Percentiles rank a stretch among this genome's conserved stretches.
phyloP scores from a whole-genome alignment of 768 basidiomycete species.

The Dioszegia aurantiaca region DNA sequence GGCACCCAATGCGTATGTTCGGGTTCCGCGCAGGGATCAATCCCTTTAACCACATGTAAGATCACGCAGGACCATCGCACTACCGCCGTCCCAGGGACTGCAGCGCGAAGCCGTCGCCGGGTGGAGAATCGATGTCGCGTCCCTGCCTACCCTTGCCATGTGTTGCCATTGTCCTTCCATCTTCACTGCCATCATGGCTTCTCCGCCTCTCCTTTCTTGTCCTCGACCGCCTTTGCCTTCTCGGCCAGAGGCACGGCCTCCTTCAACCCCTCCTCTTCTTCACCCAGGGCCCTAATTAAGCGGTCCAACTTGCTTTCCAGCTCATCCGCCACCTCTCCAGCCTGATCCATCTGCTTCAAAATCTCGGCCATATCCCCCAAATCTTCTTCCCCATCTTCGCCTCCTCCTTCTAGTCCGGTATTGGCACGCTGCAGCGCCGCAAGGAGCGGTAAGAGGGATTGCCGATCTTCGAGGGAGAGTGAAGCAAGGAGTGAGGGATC shows the following conservation, averaged over 20 bases:
- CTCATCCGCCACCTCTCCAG: slow-evolving; percentile 47
- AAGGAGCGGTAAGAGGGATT: slow-evolving; percentile 29
- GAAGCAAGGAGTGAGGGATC: slow-evolving; percentile 17
- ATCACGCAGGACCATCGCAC: too few species aligned
- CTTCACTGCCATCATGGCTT: neutral
- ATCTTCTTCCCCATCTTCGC: slow-evolving; percentile 16
- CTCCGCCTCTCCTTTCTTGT: neutral
- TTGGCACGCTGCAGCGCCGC: slow-evolving; percentile 16
- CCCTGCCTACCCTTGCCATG: too few species aligned
- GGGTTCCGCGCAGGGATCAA: too few species aligned
- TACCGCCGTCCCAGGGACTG: too few species aligned
- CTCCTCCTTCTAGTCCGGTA: neutral
- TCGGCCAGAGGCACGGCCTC: slow-evolving; percentile 9
- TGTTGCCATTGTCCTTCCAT: too few species aligned
- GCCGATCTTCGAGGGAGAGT: slow-evolving; percentile 28
- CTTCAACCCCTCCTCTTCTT: slow-evolving; percentile 53
- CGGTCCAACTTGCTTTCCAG: slow-evolving; percentile 46
- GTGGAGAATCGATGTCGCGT: too few species aligned
- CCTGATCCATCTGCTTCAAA: slow-evolving; percentile 42
- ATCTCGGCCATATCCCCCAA: slow-evolving; percentile 34
- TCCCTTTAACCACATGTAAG: too few species aligned
- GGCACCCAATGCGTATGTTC: neutral
- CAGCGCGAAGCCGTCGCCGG: too few species aligned
- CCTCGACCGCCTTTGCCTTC: neutral
- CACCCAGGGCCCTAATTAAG: slow-evolving; percentile 56